Base-by-base conservation (phyloP, 163 green algal genomes). In the Scenedesmus sp. region DNA sequence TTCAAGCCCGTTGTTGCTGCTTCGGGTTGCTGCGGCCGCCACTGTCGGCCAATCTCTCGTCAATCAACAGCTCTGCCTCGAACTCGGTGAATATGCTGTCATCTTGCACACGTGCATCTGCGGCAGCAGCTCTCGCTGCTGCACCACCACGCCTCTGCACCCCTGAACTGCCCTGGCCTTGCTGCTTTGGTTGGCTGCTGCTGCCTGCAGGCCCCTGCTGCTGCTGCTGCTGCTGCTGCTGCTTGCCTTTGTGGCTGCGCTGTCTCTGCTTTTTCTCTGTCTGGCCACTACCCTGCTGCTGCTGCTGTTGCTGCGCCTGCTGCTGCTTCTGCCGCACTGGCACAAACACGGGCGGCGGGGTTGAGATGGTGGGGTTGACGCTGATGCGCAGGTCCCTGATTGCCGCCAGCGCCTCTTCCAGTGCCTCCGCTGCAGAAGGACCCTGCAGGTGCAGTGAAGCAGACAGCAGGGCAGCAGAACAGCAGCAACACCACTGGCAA, bases 31-130 rank as follows among this genome's bases (percentile, higher is more conserved):
- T 82, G 37, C 37, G n/a, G 51, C 24, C 35, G 16, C 79, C 72
- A 46, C 40, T 81, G 26, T 65, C 70, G 68, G 22, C 4, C 16
- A 91, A 12, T 40, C 80, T 13, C 16, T 87, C 87, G 35, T 91
- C 87, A 53, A 73, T 92, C 80, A 91, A 40, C 80, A 94, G 43
- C 85, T 95, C 90, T 9, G 84, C 83, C 4, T 89, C 92, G 92
- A 95, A 95, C 46, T 92, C 90, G 13, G 89, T 72, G 83, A 94
- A 94, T 10, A 81, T 86, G 56, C 92, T 68, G 65, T 94, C 87
- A 73, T 94, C 83, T 61, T 95, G 93, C 68, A 95, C 56, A 13
- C 91, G 87, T 20, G 18, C 42, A 13, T 44, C 88, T 68, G 56
- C 81, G n/a, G 79, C 82, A 81, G 30, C 80, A 33, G 70, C 46